Base-by-base conservation (phyloP, 2,329 filamentous ascomycete species). In the Colletotrichum nymphaeae region DNA sequence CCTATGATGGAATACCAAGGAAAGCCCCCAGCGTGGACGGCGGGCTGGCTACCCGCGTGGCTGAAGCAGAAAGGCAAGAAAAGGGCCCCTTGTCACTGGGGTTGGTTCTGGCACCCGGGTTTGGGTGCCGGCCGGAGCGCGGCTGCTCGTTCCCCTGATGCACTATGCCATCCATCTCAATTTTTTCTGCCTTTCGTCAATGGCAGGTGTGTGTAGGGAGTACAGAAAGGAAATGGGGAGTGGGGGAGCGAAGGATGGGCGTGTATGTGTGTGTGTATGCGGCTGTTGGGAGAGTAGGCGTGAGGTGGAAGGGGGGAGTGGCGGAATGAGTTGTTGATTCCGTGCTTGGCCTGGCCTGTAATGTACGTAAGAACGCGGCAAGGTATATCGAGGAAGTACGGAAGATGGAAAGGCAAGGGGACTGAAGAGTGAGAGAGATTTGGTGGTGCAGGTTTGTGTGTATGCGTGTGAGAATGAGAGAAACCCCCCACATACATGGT, bases 91-190 rank as follows among this genome's bases (percentile, higher is more conserved):
- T 52, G 37, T 16, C n/a, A 22, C 28, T 32, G 9, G 12, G 24
- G 26, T n/a, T 14, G 37, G 37, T 42, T 42, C 37, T 42, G 37
- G 3, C 37, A 42, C 6, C 37, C 16, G 37, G 37, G 16, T 42
- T 26, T 62, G 49, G 7, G 56, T 49, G 42, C 22, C 57, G 46
- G 57, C 49, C 42, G 60, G n/a, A 52, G 60, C 60, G 60, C 26
- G 60, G 49, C 62, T 42, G 22, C 49, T 58, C 58, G 46, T 63
- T 49, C 30, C 69, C 63, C 58, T 32, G 63, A 42, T 37, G 65
- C 56, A 53, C 24, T 42, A 53, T 53, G 42, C 42, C 65, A 22
- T 26, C 35, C 28, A 46, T 46, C 22, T 42, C 37, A 42, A 42
- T 42, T 32, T 59, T 26, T 37, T 11, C 11, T 5, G 1, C 26